These are phyloP conservation scores for Omphalotus guepiniiformis DNA, from an alignment of 768 basidiomycete genomes.

Conservation along the genomic window DNA sequence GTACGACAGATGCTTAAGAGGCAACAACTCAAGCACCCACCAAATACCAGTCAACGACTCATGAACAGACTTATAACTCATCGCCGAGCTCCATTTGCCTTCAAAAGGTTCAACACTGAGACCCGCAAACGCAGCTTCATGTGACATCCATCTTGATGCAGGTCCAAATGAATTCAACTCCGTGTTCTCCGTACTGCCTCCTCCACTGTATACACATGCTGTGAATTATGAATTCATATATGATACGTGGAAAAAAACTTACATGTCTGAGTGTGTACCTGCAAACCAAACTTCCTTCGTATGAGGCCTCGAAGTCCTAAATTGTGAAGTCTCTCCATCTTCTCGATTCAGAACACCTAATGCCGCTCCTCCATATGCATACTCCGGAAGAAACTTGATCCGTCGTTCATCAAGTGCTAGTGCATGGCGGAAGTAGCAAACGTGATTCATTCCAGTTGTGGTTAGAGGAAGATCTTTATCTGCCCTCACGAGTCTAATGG, in stretches of 20 bases:
- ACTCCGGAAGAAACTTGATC: slow-evolving; percentile 45
- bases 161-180: slow-evolving; percentile 5
- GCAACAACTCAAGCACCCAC: no score
- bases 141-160: no score
- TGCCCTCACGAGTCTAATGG: slow-evolving; percentile 34
- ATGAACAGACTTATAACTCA: no score
- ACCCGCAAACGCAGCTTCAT: no score
- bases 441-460: slow-evolving; percentile 23
- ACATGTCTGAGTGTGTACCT: slow-evolving; percentile 37
- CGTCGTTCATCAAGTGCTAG: slow-evolving; percentile 44
- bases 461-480: slow-evolving; percentile 27
- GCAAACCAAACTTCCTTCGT: slow-evolving; percentile 42
- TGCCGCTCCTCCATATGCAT: slow-evolving; percentile 26
- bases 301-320: no score
- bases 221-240: background rate
- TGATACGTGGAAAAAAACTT: slow-evolving; percentile 12
- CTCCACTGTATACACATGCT: slow-evolving; percentile 1
- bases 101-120: no score
- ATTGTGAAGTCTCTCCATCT: no score
- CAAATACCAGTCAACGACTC: no score
- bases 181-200: slow-evolving; percentile 1
- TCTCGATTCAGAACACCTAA: slow-evolving; percentile 7
- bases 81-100: no score
- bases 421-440: slow-evolving; percentile 43
- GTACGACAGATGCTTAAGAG: no score